Base-by-base conservation (phyloP, 2,329 filamentous ascomycete genomes). In the Diaporthe aspalathi region DNA sequence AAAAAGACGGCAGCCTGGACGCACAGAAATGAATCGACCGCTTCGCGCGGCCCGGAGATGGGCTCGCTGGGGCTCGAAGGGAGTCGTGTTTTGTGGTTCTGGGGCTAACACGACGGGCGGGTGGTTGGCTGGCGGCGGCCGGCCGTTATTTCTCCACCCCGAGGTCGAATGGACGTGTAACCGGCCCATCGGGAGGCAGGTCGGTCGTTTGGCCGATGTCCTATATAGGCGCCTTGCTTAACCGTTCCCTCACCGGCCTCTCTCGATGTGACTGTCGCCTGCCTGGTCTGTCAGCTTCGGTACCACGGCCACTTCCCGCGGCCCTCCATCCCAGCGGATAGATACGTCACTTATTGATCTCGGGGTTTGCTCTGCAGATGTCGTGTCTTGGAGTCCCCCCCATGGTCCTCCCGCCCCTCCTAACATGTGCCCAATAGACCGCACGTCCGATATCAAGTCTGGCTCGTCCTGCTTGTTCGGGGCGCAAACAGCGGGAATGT, bases 401-500 rank as follows among this genome's bases (percentile, higher is more conserved):
- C 45, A 38, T 29, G 60, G 29, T 38, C 27, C 12, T 65, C 24
- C 27, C 14, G 29, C 40, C 29, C 29, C 17, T 11, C 20, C 43
- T 49, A 27, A 35, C 43, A 20, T 22, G 20, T 60, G 22, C 35
- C 35, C 22, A 43, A 63, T 49, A n/a, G 43, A 60, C 60, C 43
- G 43, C 43, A 49, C 43, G 27, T 35, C 24, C 27, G n/a, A 22
- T 20, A 49, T 17, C 45, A 49, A 22, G 14, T 35, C 20, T 24
- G 60, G 29, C 45, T 49, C 6, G 14, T 49, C 35, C 27, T 12
- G 60, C 43, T 27, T 35, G 32, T 35, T 35, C 32, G 32, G 32
- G 32, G 60, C 22, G 60, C 45, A 38, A 49, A 49, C 45, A 43
- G 38, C 56, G 56, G 56, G 38, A 60, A 60, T 60, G 56, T 22